Evolutionary conservation across 2,329 filamentous ascomycete species (phyloP).

Genomic region (Penicillium sp.): DNA sequence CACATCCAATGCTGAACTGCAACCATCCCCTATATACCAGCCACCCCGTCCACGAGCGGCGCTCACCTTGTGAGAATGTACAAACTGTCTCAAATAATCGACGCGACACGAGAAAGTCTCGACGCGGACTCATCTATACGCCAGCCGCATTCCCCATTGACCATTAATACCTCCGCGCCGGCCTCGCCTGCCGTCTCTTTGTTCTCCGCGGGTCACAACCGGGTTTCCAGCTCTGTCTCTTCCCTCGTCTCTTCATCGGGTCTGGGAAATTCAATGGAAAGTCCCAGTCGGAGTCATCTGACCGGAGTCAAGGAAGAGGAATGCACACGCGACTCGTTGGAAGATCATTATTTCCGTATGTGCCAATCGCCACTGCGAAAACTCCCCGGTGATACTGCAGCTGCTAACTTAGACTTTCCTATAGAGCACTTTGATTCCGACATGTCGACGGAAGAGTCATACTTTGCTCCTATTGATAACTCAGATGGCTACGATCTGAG

Average conservation of each 20-base stretch:
- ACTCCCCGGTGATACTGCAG: not conserved
- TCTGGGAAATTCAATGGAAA: constrained; percentile 50
- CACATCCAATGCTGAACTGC: constrained; percentile 17
- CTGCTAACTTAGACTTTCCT: not conserved
- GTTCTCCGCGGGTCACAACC: constrained; percentile 40
- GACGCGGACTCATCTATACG: constrained; percentile 23
- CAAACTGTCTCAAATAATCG: constrained; percentile 35
- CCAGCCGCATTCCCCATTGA: constrained; percentile 32
- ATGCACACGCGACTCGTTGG: constrained; percentile 60
- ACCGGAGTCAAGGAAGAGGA: constrained; percentile 85
- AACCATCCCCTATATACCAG: constrained; percentile 12
- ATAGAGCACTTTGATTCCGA: constrained; percentile 39
- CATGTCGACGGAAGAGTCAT: constrained; percentile 30
- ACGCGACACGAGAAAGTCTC: constrained; percentile 32
- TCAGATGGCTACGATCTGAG: constrained; percentile 47
- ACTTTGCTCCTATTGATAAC: constrained; percentile 27
- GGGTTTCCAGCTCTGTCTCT: constrained; percentile 66
- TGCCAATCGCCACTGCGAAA: constrained; percentile 24
- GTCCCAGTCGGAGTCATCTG: constrained; percentile 61
- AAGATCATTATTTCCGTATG: constrained; percentile 71
- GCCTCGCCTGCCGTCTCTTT: constrained; percentile 41
- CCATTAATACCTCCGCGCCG: constrained; percentile 35
- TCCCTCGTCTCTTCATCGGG: constrained; percentile 65
- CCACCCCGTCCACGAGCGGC: constrained; percentile 6
- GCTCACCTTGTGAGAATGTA: constrained; percentile 28